Evolutionary conservation across 257 asterid species (phyloP), one percentile per base, ranked within the genome.

Genomic region (Nicotiana tabacum): DNA sequence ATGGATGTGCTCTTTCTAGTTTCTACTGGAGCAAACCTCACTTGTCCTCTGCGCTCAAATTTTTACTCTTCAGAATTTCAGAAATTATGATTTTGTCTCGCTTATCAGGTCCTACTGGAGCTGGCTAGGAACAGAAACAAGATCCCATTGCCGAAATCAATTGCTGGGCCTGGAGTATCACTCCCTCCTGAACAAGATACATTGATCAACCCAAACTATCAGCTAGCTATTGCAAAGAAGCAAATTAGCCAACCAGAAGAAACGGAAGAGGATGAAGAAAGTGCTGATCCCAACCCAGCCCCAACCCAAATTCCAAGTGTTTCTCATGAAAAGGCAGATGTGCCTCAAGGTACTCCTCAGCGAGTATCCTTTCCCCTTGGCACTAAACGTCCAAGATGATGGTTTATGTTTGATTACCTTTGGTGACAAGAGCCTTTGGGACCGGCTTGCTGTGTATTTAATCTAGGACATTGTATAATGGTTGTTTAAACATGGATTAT

Each of bases 161-260:
- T 91, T 29, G 78, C 90, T 3, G 90, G 91, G 48, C 80, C 88
- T 2, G 97, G 93, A 68, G 88, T 95, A 60, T 91, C 97, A 15
- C 90, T 93, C 68, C 99, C 99, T 77, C 97, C 98, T 9, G 94
- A 93, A 2, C 90, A 91, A 84, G 97, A 95, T 77, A 92, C 97
- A 0, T 77, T 95, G 90, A 95, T 95, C 87, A 86, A 88, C 89
- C 98, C 99, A 18, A 95, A 91, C 85, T 95, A 95, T 87, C 99
- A 93, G 81, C 92, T 92, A 46, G 95, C 98, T 27, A 86, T 93
- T 21, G 88, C 93, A 2, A 90, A 85, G 85, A 90, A 85, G 77
- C 92, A 83, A 39, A 85, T 1, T 53, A 82, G 65, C 85, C 92
- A 87, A 60, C 90, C 85, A 9, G 98, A 93, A 87, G 99, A 93